These are phyloP conservation scores for Echinochloa phyllopogon DNA, from an alignment of 176 grass and related monocot species.

Conservation along the genomic window DNA sequence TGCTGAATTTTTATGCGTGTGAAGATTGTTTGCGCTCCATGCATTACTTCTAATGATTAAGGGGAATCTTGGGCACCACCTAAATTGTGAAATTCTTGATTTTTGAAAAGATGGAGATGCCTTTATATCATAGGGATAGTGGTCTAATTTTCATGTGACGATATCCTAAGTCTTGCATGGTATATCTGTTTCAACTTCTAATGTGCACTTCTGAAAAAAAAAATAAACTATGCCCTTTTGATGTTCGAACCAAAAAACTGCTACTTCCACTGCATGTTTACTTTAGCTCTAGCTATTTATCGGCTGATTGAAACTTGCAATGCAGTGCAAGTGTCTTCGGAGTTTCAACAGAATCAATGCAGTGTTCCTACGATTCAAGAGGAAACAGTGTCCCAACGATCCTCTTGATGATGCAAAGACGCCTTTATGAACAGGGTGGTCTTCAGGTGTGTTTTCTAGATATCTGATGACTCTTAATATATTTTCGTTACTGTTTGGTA, in stretches of 20 bases:
- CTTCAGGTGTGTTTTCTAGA: constrained; percentile 51
- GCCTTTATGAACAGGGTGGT: constrained; percentile 76
- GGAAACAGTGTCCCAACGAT: constrained; percentile 79
- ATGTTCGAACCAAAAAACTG: neutral
- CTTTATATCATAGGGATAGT: neutral
- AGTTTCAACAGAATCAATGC: constrained; percentile 84
- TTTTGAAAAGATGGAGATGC: constrained; percentile 22
- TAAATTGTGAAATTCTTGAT: neutral
- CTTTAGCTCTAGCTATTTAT: neutral
- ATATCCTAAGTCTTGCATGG: neutral
- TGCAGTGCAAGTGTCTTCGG: constrained; percentile 78
- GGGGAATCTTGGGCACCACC: neutral
- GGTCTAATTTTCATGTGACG: neutral
- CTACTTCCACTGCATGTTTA: constrained; percentile 25
- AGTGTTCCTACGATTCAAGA: constrained; percentile 71
- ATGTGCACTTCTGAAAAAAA: constrained; percentile 2
- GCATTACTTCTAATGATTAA: constrained; percentile 26
- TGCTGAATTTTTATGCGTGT: neutral
- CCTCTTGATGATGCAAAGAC: constrained; percentile 78
- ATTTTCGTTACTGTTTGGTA: neutral
- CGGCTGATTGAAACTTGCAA: constrained; percentile 38
- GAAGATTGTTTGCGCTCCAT: neutral
- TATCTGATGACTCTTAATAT: neutral
- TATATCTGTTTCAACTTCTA: neutral
- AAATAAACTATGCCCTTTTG: neutral